A percentile compares a stretch with the other conserved stretches of the same genome.
phyloP scores from a whole-genome alignment of 2,329 filamentous ascomycete genomes.

The Albophoma yamanashiensis region DNA sequence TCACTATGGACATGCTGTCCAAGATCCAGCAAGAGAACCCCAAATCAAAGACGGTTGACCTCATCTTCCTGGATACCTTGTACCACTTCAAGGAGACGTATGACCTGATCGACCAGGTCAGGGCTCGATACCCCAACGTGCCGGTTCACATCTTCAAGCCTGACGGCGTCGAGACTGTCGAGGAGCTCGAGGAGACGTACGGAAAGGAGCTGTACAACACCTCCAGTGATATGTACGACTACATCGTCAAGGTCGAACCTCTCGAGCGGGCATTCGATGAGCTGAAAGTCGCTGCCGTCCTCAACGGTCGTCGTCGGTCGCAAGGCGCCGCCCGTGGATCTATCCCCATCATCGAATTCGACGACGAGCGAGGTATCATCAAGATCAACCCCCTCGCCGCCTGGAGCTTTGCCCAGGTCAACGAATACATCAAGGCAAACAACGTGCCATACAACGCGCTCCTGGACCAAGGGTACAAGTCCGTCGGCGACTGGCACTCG shows the following conservation, averaged over 20 bases:
- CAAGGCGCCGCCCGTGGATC: conserved; percentile 89
- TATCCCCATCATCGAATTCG: conserved; percentile 84
- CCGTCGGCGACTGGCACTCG: conserved; percentile 95
- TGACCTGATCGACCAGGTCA: conserved; percentile 62
- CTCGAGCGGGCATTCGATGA: conserved; percentile 84
- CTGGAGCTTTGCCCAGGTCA: conserved; percentile 86
- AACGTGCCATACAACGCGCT: conserved; percentile 89
- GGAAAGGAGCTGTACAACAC: conserved; percentile 77
- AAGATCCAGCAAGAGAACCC: conserved; percentile 57
- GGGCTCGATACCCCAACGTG: conserved; percentile 64
- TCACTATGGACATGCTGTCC: conserved; percentile 76
- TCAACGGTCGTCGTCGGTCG: conserved; percentile 83
- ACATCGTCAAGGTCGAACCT: conserved; percentile 94
- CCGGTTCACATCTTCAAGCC: conserved; percentile 88
- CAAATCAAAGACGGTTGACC: conserved; percentile 47
- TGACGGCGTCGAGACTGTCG: conserved; percentile 57
- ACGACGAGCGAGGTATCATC: conserved; percentile 76
- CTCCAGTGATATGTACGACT: conserved; percentile 88
- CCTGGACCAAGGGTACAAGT: conserved; percentile 93
- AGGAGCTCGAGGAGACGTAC: conserved; percentile 73
- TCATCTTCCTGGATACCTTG: conserved; percentile 75
- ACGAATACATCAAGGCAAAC: conserved; percentile 76
- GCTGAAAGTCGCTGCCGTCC: conserved; percentile 76
- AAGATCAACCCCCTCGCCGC: conserved; percentile 97
- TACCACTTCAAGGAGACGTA: conserved; percentile 76